These are phyloP conservation scores for Prunus salicina DNA, from an alignment of 306 rosid genomes.

Conservation along the genomic window DNA sequence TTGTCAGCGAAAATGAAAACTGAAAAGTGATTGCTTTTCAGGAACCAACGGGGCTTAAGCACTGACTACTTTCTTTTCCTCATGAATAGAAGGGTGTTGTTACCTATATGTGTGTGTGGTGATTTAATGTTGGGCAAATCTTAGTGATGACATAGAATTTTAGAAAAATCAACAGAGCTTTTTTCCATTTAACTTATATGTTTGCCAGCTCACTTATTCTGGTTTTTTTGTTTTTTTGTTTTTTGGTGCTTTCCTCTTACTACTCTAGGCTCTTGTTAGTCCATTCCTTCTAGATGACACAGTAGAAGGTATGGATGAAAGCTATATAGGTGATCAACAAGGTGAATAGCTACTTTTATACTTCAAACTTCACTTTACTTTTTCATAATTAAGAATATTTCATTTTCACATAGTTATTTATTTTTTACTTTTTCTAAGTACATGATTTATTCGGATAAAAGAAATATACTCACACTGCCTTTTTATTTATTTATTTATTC, in stretches of 20 bases:
- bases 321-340: conserved; percentile 24
- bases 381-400: conserved; percentile 1
- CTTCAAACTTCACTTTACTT: not conserved
- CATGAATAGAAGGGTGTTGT: not conserved
- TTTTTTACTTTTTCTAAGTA: not conserved
- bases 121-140: not conserved
- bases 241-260: not conserved
- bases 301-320: conserved; percentile 40
- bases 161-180: not conserved
- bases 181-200: not conserved
- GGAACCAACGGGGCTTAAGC: not conserved
- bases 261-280: conserved; percentile 75
- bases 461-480: not conserved
- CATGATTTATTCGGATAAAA: not conserved
- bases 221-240: too few species aligned
- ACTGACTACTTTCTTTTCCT: not conserved
- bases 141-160: not conserved
- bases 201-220: not conserved
- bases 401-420: not conserved
- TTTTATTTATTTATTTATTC: conserved; percentile 2
- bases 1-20: not conserved
- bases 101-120: not conserved
- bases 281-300: conserved; percentile 77
- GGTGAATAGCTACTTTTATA: conserved; percentile 36
- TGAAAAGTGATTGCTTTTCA: not conserved